Evolutionary conservation across 495 filamentous ascomycete species (phyloP), one percentile per base, ranked within the genome.

Genomic region (Chlorociboria aeruginascens): DNA sequence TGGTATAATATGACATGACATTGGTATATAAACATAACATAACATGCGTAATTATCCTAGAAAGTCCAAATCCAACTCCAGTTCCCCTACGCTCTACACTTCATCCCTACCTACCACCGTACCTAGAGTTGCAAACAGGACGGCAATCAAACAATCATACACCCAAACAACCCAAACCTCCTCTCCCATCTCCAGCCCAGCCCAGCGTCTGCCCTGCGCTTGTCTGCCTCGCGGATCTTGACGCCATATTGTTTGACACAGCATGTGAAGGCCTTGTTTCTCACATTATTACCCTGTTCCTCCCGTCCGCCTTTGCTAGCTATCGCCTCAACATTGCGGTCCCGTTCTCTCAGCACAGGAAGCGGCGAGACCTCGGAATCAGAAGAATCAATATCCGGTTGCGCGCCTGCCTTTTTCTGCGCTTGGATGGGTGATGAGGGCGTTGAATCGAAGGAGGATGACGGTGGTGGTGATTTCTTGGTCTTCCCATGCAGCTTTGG

Each of bases 231-330:
- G 0, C 35, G 37, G 10, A 64, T 46, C 13, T 61, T 59, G 20
- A 74, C 59, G 7, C 79, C 80, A 56, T 80, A 83, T 63, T 84
- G 76, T 53, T 65, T 63, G 41, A 84, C 68, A 48, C 75, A 81
- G 58, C 79, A 83, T 0, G 67, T 59, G 48, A 84, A 84, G 4
- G 75, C 69, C 39, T 63, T 70, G 46, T 72, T 76, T 3, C 55
- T 64, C 0, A 69, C 37, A 25, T 8, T 29, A 28, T 25, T 49
- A 9, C 10, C 32, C 13, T 17, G 41, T 6, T 11, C 20, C 20
- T 25, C 20, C 20, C 4, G 1, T 25, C 20, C 20, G 1, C 20
- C 20, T 25, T 25, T 25, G 20, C 20, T 25, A 30, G 32, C 8
- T 43, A 42, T 30, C n/a, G 11, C 33, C 1, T 3, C 55, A 43